Base-by-base conservation (phyloP, 805 yeast genomes). In the Priceomyces medius region DNA sequence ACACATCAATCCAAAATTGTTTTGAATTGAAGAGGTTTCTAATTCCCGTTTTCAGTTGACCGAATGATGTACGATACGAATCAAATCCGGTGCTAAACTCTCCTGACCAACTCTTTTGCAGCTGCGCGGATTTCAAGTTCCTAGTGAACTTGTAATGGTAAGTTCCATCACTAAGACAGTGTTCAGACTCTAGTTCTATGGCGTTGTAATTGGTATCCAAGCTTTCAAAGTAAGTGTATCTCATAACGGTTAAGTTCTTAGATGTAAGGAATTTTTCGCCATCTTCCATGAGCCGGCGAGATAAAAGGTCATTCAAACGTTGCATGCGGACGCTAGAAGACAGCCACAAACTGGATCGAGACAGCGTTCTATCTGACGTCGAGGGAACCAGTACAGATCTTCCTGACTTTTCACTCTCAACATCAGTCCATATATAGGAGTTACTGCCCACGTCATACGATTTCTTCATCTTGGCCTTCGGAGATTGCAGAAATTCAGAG, bases 1-100 rank as follows among this genome's bases (percentile, higher is more conserved):
- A 60, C n/a, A 61, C 55, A 35, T 53, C 43, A 44, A 59, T 56
- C 66, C 66, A 61, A 36, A 60, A 58, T 36, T 48, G 56, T 13
- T 48, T 47, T 2, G 56, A 49, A 21, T 45, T 44, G 26, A 56
- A 37, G 12, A 45, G 29, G 3, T 36, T 43, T 42, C 47, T 39
- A 3, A 54, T 31, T 13, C 39, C 28, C 3, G 37, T 7, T 6
- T 8, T 16, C 2, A 13, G 18, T 17, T 37, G 13, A 31, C 19
- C 6, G 5, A 31, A 13, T 13, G 6, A n/a, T n/a, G n/a, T 18
- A 4, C n/a, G 19, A 7, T 13, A 14, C 13, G 16, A 29, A 8
- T 27, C 31, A 27, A 27, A 27, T 4, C 16, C 14, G 6, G 4
- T 27, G 3, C 13, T 4, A 9, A 10, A 14, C 10, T 23, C 28